Base-by-base conservation (phyloP, 805 yeast genomes). In the Lachancea meyersii region DNA sequence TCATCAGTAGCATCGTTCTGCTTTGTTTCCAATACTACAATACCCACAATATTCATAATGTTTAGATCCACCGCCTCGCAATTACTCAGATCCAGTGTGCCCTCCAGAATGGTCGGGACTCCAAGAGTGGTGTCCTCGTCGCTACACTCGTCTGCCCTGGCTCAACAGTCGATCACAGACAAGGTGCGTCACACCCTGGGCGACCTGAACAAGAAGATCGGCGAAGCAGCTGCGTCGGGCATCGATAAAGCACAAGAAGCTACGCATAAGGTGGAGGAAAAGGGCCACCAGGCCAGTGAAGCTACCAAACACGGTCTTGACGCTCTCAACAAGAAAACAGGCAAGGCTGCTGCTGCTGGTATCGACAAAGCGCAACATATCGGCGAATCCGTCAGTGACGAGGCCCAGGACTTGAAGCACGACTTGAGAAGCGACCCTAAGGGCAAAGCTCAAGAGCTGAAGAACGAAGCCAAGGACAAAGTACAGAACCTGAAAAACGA, bases 231-330 rank as follows among this genome's bases (percentile, higher is more conserved):
- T 17, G 55, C 57, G 17, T 50, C 51, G 21, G 57, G 55, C 21
- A 53, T 56, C 18, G 57, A 54, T 31, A 55, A 52, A 38, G 50
- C 58, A 5, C 52, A 55, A 28, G 51, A 54, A 14, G 50, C 52
- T 7, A 26, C 56, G 9, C 48, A 50, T 18, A 38, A 34, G 14
- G 38, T 40, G 19, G 44, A 35, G 24, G 48, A 42, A 27, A 46
- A 42, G 36, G 26, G 31, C 24, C 41, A 35, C 34, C 16, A 10
- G 5, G 45, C 45, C 9, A 17, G 24, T 2, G 45, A 42, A 13
- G 45, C 38, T 30, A 46, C 55, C 23, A 50, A 48, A 31, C 52
- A 52, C 31, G 51, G 46, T 4, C 35, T 56, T 31, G 50, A 54
- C n/a, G 48, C 50, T 24, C 35, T 53, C 24, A 53, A 56, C 44